Conservation (phyloP, 2,329 filamentous ascomycete genomes). For the Trichoderma koningiopsis region DNA sequence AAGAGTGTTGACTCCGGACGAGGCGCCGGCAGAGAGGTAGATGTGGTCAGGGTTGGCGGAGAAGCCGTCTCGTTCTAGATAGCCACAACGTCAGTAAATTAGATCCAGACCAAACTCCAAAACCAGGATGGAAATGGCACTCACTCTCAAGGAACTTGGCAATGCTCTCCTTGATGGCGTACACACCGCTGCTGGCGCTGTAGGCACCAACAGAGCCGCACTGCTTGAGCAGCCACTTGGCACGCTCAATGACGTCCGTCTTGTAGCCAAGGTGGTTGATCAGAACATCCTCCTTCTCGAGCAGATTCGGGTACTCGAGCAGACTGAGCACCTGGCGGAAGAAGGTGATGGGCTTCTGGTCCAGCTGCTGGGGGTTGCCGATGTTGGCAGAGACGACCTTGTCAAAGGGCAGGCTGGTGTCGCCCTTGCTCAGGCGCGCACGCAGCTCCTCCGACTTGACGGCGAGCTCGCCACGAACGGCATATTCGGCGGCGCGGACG, state of each 20-base stretch:
- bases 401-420: constrained; percentile 72
- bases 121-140: constrained; percentile 35
- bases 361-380: constrained; percentile 96
- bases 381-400: constrained; percentile 97
- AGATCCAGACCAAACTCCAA: background rate
- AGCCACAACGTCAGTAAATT: background rate
- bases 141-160: constrained; percentile 88
- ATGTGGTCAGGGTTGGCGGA: constrained; percentile 77
- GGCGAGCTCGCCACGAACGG: constrained; percentile 92
- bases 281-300: constrained; percentile 82
- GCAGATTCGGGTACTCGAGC: constrained; percentile 82
- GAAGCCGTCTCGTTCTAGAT: constrained; percentile 78
- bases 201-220: constrained; percentile 94
- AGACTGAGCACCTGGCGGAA: constrained; percentile 95
- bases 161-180: constrained; percentile 83
- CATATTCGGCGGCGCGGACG: constrained; percentile 87
- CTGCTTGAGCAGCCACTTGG: constrained; percentile 75
- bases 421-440: constrained; percentile 65
- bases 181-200: constrained; percentile 88
- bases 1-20: constrained; percentile 91
- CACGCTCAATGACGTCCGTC: constrained; percentile 82
- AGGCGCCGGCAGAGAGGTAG: constrained; percentile 90
- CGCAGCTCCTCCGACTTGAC: constrained; percentile 92
- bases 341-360: constrained; percentile 99
- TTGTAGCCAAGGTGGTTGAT: constrained; percentile 79